Evolutionary conservation across 2,329 filamentous ascomycete genomes (phyloP).

Genomic region (Aspergillus luchuensis): DNA sequence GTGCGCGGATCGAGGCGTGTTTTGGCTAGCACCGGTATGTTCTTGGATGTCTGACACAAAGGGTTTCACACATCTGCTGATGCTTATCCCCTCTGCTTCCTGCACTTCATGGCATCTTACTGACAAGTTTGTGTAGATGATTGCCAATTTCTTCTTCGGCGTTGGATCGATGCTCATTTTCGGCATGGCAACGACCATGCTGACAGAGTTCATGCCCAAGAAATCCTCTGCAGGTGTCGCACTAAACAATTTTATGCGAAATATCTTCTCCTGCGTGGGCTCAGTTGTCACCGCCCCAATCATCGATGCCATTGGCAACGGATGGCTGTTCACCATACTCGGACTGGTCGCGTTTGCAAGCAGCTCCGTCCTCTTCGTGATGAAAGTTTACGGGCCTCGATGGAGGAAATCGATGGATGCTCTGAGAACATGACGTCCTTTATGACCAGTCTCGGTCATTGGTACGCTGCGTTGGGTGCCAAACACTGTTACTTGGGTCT

Average conservation of each 20-base stretch:
- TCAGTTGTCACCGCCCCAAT: slow-evolving; percentile 70
- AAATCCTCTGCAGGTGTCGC: slow-evolving; percentile 72
- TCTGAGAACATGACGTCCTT: slow-evolving; percentile 21
- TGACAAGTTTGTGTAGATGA: slow-evolving; percentile 39
- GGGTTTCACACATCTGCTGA: neutral
- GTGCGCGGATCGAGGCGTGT: slow-evolving; percentile 64
- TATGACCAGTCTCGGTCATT: neutral
- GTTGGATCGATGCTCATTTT: slow-evolving; percentile 78
- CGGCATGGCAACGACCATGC: slow-evolving; percentile 73
- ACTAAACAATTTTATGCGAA: slow-evolving; percentile 78
- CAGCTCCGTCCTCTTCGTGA: slow-evolving; percentile 61
- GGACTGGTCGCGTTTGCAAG: slow-evolving; percentile 59
- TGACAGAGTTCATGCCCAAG: slow-evolving; percentile 79
- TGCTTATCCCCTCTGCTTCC: neutral
- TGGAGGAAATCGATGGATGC: slow-evolving; percentile 68
- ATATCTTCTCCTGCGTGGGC: slow-evolving; percentile 74
- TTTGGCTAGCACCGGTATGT: slow-evolving; percentile 61
- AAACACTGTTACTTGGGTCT: neutral
- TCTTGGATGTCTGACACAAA: neutral
- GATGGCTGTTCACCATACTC: slow-evolving; percentile 72
- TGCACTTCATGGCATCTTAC: neutral
- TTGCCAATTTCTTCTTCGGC: slow-evolving; percentile 74
- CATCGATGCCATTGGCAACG: slow-evolving; percentile 70
- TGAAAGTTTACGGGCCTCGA: slow-evolving; percentile 61
- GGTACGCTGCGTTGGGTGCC: neutral